A percentile compares a stretch with the other conserved stretches of the same genome.
Conservation (phyloP, 2,329 filamentous ascomycete species). For the Pyrenochaeta sp. region DNA sequence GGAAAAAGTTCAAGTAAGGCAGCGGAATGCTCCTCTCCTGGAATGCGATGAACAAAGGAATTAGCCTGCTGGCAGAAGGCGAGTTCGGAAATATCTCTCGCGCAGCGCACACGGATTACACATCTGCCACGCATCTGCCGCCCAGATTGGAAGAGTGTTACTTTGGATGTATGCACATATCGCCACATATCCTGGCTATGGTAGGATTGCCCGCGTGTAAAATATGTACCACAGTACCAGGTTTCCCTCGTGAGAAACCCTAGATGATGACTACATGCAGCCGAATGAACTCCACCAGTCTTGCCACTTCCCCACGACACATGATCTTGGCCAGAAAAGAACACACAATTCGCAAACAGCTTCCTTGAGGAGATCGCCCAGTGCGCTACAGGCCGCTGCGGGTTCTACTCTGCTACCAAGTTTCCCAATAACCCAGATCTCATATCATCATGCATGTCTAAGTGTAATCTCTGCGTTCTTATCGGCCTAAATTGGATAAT, state of each 20-base stretch:
- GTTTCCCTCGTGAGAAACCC: slow-evolving; percentile 6
- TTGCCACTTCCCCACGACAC: slow-evolving; percentile 7
- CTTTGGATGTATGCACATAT: slow-evolving; percentile 11
- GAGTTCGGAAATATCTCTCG: background rate
- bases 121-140: slow-evolving; percentile 15
- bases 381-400: background rate
- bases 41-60: slow-evolving; percentile 8
- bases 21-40: background rate
- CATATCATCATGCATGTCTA: slow-evolving; percentile 15
- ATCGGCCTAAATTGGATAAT: slow-evolving; percentile 12
- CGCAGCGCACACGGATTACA: slow-evolving; percentile 3
- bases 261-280: slow-evolving; percentile 24
- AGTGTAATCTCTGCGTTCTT: slow-evolving; percentile 21
- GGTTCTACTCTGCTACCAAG: slow-evolving; percentile 2
- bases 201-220: background rate
- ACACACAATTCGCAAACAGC: slow-evolving; percentile 1
- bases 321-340: slow-evolving; percentile 11
- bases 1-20: slow-evolving; percentile 4
- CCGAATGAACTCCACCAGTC: slow-evolving; percentile 8
- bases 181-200: slow-evolving; percentile 7
- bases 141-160: slow-evolving; percentile 6
- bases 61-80: slow-evolving; percentile 22
- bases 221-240: background rate
- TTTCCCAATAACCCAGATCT: slow-evolving; percentile 5
- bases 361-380: background rate